Evolutionary conservation across 768 basidiomycete species (phyloP).

Genomic region (Boletus speciosus): DNA sequence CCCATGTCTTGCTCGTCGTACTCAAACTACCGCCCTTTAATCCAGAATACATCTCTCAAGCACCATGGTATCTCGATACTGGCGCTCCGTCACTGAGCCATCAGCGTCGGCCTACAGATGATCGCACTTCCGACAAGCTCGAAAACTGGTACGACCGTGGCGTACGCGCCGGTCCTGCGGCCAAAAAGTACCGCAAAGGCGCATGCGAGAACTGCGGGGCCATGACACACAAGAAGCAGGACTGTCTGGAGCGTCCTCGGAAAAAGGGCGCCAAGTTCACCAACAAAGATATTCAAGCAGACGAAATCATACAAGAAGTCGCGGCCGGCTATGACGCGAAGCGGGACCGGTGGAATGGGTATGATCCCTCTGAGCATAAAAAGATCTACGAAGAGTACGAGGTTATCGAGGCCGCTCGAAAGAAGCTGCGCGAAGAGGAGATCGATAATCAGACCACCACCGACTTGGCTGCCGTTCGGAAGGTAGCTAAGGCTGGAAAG

Average conservation of each 20-base stretch:
- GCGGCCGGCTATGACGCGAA: constrained; percentile 84
- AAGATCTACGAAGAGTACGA: constrained; percentile 91
- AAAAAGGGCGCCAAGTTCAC: constrained; percentile 95
- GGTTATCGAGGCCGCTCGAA: constrained; percentile 85
- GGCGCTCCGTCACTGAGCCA: constrained; percentile 92
- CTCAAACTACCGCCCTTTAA: constrained; percentile 1
- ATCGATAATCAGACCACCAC: constrained; percentile 97
- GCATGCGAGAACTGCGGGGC: constrained; percentile 99
- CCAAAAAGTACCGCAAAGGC: constrained; percentile 96
- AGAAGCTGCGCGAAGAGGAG: constrained; percentile 91
- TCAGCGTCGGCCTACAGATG: constrained; percentile 75
- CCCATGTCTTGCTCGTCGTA: background rate
- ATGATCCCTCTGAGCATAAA: constrained; percentile 85
- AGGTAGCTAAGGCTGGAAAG: constrained; percentile 87
- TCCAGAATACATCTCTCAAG: constrained; percentile 95
- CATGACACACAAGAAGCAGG: constrained; percentile 85
- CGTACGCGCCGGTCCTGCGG: constrained; percentile 78
- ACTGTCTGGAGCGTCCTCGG: constrained; percentile 94
- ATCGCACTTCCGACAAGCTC: constrained; percentile 59
- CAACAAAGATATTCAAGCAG: constrained; percentile 83
- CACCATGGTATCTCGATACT: constrained; percentile 97
- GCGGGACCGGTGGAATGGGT: constrained; percentile 98
- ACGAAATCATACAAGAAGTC: constrained; percentile 86
- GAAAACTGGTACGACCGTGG: constrained; percentile 93
- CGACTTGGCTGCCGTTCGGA: constrained; percentile 84